Percentiles rank a stretch among this genome's conserved stretches.
These are phyloP conservation scores for Uronychia binucleata DNA, from an alignment of 73 alveolate genomes.

Conservation along the genomic window DNA sequence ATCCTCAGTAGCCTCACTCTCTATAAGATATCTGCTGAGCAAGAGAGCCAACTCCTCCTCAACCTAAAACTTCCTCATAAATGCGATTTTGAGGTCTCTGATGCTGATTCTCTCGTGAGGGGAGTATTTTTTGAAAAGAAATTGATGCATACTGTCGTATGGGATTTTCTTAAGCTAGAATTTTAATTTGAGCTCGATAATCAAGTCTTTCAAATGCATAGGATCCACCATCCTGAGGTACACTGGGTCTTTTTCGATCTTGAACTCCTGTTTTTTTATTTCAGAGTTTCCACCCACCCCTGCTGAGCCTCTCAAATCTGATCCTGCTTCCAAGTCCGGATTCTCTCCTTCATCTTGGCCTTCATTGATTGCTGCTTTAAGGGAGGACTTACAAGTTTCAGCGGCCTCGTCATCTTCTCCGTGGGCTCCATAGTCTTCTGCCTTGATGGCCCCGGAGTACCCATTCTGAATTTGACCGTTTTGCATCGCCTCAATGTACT, in stretches of 20 bases:
- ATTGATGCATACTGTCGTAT: constrained; percentile 13
- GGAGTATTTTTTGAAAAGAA: constrained; percentile 17
- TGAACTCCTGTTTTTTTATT: not conserved
- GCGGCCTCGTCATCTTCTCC: not conserved
- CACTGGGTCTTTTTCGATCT: not conserved
- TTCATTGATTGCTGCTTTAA: not conserved
- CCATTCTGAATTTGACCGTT: not conserved
- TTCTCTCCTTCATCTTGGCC: not conserved
- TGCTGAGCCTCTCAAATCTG: not conserved
- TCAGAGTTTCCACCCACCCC: not conserved
- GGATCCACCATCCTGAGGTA: constrained; percentile 10
- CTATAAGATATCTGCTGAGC: not conserved
- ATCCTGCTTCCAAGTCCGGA: not conserved
- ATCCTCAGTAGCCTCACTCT: not conserved
- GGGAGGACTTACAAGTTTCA: no score
- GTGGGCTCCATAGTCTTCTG: not conserved
- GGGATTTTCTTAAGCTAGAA: constrained; percentile 14
- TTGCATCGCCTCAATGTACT: not conserved
- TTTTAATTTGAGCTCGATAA: constrained; percentile 27
- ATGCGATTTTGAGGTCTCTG: not conserved
- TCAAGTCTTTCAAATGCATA: constrained; percentile 11
- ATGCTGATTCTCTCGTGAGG: not conserved
- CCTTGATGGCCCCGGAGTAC: not conserved
- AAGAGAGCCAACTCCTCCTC: not conserved
- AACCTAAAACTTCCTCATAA: not conserved